A percentile compares a stretch with the other conserved stretches of the same genome.
phyloP scores from a whole-genome alignment of 2,329 filamentous ascomycete genomes.

The Lachnellula arida region DNA sequence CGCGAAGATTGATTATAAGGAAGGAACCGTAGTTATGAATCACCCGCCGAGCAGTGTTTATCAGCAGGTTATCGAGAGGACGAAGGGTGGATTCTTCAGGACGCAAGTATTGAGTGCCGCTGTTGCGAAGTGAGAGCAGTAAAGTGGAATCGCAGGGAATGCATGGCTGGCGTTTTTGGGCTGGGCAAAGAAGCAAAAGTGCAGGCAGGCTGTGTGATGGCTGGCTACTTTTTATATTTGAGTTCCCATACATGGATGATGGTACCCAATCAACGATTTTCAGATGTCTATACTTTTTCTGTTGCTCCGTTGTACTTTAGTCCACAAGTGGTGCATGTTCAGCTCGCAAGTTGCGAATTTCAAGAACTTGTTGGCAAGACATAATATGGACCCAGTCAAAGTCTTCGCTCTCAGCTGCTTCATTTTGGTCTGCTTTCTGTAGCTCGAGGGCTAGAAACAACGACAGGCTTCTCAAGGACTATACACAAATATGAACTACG shows the following conservation, averaged over 20 bases:
- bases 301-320: background rate
- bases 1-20: slow-evolving; percentile 98
- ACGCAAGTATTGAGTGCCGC: slow-evolving; percentile 78
- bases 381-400: no score
- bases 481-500: no score
- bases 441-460: no score
- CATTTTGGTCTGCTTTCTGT: no score
- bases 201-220: background rate
- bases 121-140: slow-evolving; percentile 31
- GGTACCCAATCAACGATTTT: background rate
- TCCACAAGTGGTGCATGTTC: no score
- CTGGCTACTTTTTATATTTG: background rate
- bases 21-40: slow-evolving; percentile 98
- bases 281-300: background rate
- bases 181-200: slow-evolving; percentile 4
- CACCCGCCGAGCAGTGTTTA: slow-evolving; percentile 98
- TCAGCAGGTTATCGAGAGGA: slow-evolving; percentile 98
- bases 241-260: background rate
- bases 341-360: no score
- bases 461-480: no score
- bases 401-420: no score
- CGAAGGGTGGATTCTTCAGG: slow-evolving; percentile 97
- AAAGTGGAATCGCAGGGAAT: background rate
- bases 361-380: no score
- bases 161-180: slow-evolving; percentile 21